Evolutionary conservation across 176 grass and related monocot genomes (phyloP).

Genomic region (Melocanna baccifera): DNA sequence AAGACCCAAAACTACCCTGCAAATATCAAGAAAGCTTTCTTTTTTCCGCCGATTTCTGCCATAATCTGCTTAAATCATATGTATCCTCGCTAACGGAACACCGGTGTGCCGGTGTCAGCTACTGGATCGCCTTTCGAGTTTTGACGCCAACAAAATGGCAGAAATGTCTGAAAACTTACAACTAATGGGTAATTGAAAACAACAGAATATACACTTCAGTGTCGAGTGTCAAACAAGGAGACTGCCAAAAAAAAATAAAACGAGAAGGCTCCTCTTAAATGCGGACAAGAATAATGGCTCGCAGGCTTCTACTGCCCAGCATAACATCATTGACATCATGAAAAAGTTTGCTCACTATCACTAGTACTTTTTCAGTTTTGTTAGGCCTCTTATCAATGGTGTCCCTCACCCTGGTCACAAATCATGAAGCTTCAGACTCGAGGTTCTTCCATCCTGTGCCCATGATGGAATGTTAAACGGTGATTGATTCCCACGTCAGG

Average conservation of each 20-base stretch:
- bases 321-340: neutral
- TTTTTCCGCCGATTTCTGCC: neutral
- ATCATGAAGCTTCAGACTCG: neutral
- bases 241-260: neutral
- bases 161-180: neutral
- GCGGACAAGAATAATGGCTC: neutral
- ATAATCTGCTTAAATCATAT: neutral
- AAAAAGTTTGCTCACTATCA: neutral
- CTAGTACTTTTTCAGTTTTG: slow-evolving; percentile 15
- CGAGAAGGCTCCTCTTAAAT: neutral
- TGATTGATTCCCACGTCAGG: slow-evolving; percentile 32
- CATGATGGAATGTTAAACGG: slow-evolving; percentile 1
- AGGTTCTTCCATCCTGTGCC: neutral
- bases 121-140: neutral
- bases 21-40: neutral
- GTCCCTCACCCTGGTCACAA: neutral
- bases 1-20: neutral
- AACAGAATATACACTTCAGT: slow-evolving; percentile 5
- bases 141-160: neutral
- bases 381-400: slow-evolving; percentile 5
- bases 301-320: neutral
- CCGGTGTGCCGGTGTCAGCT: neutral
- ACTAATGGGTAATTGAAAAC: slow-evolving; percentile 3
- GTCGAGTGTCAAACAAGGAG: neutral
- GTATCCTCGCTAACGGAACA: neutral